Conservation (phyloP, 257 asterid genomes). For the Ilex asprella region DNA sequence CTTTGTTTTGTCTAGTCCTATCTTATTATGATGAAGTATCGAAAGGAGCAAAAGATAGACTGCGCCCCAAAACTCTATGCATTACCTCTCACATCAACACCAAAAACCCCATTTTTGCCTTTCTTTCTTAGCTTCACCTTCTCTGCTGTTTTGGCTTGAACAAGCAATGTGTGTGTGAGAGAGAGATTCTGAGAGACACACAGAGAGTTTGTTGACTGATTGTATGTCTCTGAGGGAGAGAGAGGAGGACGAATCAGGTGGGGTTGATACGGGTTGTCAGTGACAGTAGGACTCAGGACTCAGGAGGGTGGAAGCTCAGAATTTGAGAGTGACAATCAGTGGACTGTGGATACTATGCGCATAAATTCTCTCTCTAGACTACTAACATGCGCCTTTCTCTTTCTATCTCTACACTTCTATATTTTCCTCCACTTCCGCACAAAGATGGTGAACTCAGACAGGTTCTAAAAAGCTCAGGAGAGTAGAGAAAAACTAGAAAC, state of each 20-base stretch:
- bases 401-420: not conserved
- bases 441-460: not conserved
- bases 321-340: too few relatives aligned
- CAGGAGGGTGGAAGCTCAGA: too few relatives aligned
- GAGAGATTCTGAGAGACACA: too few relatives aligned
- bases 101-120: slow-evolving; percentile 21
- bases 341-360: not conserved
- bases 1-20: slow-evolving; percentile 35
- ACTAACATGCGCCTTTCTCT: slow-evolving; percentile 21
- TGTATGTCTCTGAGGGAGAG: not conserved
- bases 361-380: too few relatives aligned
- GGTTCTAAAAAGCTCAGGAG: not conserved
- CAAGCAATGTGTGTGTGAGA: slow-evolving; percentile 13
- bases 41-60: slow-evolving; percentile 31
- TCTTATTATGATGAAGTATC: slow-evolving; percentile 23
- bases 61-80: not conserved
- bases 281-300: too few relatives aligned
- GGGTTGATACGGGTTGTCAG: too few relatives aligned
- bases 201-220: too few relatives aligned
- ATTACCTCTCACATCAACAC: slow-evolving; percentile 9
- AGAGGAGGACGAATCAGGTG: too few relatives aligned
- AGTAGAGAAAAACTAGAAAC: not conserved
- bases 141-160: slow-evolving; percentile 18
- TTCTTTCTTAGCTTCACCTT: slow-evolving; percentile 23
- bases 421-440: not conserved